These are phyloP conservation scores for Scleromitrula shiraiana DNA, from an alignment of 2,329 filamentous ascomycete species.

Conservation along the genomic window DNA sequence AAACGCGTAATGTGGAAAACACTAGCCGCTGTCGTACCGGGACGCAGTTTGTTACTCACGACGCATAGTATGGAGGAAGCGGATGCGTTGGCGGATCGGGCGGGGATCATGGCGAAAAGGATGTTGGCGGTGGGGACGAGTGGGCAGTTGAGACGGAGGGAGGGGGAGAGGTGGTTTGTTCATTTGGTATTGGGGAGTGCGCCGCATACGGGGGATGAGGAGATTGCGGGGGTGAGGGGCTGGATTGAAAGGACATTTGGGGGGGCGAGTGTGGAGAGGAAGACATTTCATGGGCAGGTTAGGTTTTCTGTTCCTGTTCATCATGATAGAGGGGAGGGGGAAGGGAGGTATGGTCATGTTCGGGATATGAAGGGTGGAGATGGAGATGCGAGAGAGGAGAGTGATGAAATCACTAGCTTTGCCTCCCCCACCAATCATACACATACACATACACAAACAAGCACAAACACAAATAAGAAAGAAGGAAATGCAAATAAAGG, in stretches of 20 bases:
- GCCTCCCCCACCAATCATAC: too few species aligned
- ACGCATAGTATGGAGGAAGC: slow-evolving; percentile 97
- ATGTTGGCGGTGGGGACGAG: slow-evolving; percentile 82
- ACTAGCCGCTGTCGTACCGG: slow-evolving; percentile 62
- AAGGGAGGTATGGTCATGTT: slow-evolving; percentile 2
- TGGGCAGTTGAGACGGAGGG: slow-evolving; percentile 61
- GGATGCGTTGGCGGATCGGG: slow-evolving; percentile 74
- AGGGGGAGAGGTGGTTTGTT: slow-evolving; percentile 72
- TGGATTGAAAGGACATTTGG: slow-evolving; percentile 60
- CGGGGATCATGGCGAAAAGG: slow-evolving; percentile 74
- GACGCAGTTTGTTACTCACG: slow-evolving; percentile 77
- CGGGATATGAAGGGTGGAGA: slow-evolving; percentile 3
- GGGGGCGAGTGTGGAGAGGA: slow-evolving; percentile 59
- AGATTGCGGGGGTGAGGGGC: slow-evolving; percentile 55
- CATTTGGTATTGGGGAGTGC: slow-evolving; percentile 71
- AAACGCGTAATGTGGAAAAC: slow-evolving; percentile 94
- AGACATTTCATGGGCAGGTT: slow-evolving; percentile 77
- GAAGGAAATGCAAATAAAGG: too few species aligned
- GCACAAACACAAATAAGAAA: too few species aligned
- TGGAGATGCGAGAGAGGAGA: too few species aligned
- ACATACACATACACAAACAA: too few species aligned
- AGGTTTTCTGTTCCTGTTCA: slow-evolving; percentile 68
- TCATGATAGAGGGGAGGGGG: slow-evolving; percentile 31
- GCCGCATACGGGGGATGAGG: slow-evolving; percentile 60
- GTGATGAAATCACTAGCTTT: too few species aligned